A percentile compares a stretch with the other conserved stretches of the same genome.
Evolutionary conservation across 129 eudicot genomes (phyloP).

Genomic region (Rutidosis leptorrhynchoides): DNA sequence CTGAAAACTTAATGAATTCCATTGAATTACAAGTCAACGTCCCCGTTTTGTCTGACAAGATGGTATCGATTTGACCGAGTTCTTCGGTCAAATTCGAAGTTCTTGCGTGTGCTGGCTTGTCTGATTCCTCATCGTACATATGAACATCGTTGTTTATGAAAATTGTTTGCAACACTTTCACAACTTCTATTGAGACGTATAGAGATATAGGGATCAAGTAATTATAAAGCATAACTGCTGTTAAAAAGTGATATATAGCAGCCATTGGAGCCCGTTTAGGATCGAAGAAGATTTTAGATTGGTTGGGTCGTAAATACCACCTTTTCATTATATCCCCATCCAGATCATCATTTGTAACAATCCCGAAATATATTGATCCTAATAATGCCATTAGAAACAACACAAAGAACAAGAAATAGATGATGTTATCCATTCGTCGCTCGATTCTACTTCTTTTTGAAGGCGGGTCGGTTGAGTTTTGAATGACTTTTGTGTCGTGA

Average conservation of each 20-base stretch:
- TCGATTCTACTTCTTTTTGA: conserved; percentile 91
- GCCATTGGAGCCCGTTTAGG: conserved; percentile 75
- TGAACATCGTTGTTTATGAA: conserved; percentile 55
- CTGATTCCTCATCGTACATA: conserved; percentile 61
- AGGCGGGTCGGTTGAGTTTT: conserved; percentile 74
- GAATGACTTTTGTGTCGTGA: conserved; percentile 54
- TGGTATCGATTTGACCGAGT: conserved; percentile 66
- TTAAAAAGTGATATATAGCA: conserved; percentile 66
- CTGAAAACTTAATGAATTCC: conserved; percentile 54
- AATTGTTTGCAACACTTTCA: conserved; percentile 55
- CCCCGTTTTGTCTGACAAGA: conserved; percentile 58
- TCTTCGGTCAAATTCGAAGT: conserved; percentile 70
- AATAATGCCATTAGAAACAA: conserved; percentile 54
- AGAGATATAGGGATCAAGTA: conserved; percentile 81
- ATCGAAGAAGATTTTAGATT: conserved; percentile 45
- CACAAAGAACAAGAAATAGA: conserved; percentile 60
- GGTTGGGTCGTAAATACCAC: conserved; percentile 72
- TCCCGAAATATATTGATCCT: conserved; percentile 76
- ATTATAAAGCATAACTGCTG: conserved; percentile 67
- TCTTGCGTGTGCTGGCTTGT: conserved; percentile 62
- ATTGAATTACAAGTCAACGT: conserved; percentile 55
- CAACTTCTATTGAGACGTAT: conserved; percentile 63
- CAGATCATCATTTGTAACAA: conserved; percentile 54
- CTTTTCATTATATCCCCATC: conserved; percentile 49
- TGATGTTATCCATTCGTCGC: conserved; percentile 71